A percentile compares a stretch with the other conserved stretches of the same genome.
These are phyloP conservation scores for Gynochthodes officinalis DNA, from an alignment of 257 asterid genomes.

Conservation along the genomic window DNA sequence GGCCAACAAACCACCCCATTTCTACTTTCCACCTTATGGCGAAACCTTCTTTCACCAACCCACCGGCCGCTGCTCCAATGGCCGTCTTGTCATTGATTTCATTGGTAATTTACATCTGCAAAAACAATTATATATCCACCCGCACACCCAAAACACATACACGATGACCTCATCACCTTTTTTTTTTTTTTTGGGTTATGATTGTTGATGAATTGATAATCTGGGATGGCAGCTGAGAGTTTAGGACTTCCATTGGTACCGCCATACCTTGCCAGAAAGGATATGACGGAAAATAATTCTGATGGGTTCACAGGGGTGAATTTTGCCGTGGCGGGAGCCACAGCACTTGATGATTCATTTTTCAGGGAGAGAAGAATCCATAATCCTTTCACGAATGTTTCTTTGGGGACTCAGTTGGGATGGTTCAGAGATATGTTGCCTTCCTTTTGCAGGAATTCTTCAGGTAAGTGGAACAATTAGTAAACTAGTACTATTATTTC, in stretches of 20 bases:
- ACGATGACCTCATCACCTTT: not conserved
- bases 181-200: no score
- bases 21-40: slow-evolving; percentile 17
- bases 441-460: slow-evolving; percentile 18
- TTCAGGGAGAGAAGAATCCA: slow-evolving; percentile 29
- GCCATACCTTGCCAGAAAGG: slow-evolving; percentile 15
- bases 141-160: not conserved
- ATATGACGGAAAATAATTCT: not conserved
- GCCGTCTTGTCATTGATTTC: slow-evolving; percentile 22
- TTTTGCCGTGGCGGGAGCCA: slow-evolving; percentile 41
- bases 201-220: not conserved
- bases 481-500: no score
- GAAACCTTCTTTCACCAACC: slow-evolving; percentile 28
- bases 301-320: slow-evolving; percentile 20
- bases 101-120: not conserved
- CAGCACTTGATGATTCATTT: slow-evolving; percentile 35
- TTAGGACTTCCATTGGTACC: slow-evolving; percentile 22
- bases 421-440: slow-evolving; percentile 44
- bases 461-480: slow-evolving; percentile 42
- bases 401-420: slow-evolving; percentile 38
- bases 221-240: slow-evolving; percentile 17
- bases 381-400: slow-evolving; percentile 28
- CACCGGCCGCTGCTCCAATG: slow-evolving; percentile 27
- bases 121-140: no score
- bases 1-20: not conserved